Evolutionary conservation across 2,329 filamentous ascomycete species (phyloP), one percentile per base, ranked within the genome.

Genomic region (Clonostachys byssicola): DNA sequence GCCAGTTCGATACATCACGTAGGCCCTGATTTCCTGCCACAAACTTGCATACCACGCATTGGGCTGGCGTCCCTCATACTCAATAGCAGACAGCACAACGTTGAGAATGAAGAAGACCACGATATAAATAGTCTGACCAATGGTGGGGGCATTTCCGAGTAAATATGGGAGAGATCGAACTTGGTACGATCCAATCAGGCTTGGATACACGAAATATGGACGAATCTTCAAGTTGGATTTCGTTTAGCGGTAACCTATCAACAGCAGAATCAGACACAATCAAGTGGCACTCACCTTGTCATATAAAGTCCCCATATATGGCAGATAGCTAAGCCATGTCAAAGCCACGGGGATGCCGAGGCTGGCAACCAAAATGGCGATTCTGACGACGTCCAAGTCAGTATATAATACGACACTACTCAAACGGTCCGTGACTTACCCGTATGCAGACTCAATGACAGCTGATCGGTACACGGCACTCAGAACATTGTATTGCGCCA

Each of bases 71-170:
- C 67, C 61, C 0, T 55, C 47, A 45, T 65, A 68, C 3, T 60
- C 61, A 12, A 61, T 54, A 14, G 59, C 56, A 5, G 51, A 54
- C 2, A 70, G 56, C 12, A 68, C 42, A 12, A 66, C 47, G 49
- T 74, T 74, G 17, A 72, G 53, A 14, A 56, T 51, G 16, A 70
- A 49, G 16, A 74, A 58, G 42, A 68, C 56, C 12, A 60, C 40
- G 34, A 78, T 70, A 54, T 71, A 77, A 12, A 76, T 45, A 8
- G 59, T 54, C 40, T 76, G 73, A 2, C 72, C 72, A 2, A 63
- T 47, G 1, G 69, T 75, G 0, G 73, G 73, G 0, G 64, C 48
- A 7, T 61, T 55, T 2, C 54, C 60, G 2, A 65, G 38, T 43
- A 33, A 16, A 30, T 35, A 47, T 3, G 46, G 46, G 6, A 47